Percentiles rank a stretch among this genome's conserved stretches.
These are phyloP conservation scores for Aspergillus nanangensis DNA, from an alignment of 495 filamentous ascomycete species.

Conservation along the genomic window DNA sequence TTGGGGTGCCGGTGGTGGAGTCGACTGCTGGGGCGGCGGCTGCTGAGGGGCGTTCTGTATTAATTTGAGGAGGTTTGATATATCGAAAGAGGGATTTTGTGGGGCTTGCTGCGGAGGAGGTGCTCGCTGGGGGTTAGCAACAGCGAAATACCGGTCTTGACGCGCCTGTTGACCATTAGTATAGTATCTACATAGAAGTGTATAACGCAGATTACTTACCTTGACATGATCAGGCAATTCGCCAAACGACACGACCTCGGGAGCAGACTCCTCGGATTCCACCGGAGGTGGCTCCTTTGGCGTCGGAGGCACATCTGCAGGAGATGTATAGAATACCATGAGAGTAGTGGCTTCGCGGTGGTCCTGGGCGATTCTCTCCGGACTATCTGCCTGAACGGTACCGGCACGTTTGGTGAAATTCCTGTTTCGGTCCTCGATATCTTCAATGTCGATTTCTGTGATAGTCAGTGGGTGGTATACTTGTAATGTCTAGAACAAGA, in stretches of 20 bases:
- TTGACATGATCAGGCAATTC: constrained; percentile 41
- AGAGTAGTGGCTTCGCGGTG: constrained; percentile 73
- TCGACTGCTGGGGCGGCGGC: constrained; percentile 26
- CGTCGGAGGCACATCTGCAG: constrained; percentile 69
- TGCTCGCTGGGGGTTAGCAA: constrained; percentile 32
- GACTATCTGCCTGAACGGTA: constrained; percentile 49
- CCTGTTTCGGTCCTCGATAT: constrained; percentile 47
- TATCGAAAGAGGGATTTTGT: constrained; percentile 33
- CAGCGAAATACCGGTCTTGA: constrained; percentile 40
- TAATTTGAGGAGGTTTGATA: constrained; percentile 43
- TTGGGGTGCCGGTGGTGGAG: constrained; percentile 22
- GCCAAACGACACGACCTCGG: constrained; percentile 43
- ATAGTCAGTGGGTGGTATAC: constrained; percentile 21
- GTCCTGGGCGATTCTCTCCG: constrained; percentile 63
- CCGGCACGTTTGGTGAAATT: constrained; percentile 66
- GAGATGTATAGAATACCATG: constrained; percentile 74
- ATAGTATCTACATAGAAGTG: background rate
- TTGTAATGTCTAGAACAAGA: background rate
- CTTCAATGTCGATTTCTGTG: constrained; percentile 50
- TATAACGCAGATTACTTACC: constrained; percentile 24
- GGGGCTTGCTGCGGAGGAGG: constrained; percentile 22
- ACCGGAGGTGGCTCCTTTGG: constrained; percentile 65
- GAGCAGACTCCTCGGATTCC: constrained; percentile 29
- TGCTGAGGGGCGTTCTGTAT: constrained; percentile 33
- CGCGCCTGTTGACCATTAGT: constrained; percentile 28